phyloP scores from a whole-genome alignment of 345 rosid genomes.

The Geranium brycei region DNA sequence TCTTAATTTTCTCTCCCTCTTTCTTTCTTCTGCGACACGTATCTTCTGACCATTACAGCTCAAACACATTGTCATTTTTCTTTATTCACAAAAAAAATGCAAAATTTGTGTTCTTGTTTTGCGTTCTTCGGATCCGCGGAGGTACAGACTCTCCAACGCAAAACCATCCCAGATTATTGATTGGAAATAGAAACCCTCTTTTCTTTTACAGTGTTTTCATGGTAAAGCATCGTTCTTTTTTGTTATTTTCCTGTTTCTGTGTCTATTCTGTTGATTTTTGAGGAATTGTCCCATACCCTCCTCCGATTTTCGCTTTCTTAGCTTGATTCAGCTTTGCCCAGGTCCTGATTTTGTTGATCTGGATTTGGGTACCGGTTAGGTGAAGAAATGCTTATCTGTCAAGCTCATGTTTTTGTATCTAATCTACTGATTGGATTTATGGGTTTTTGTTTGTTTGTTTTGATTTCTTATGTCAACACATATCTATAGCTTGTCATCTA shows the following conservation, averaged over 20 bases:
- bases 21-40: not conserved
- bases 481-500: not conserved
- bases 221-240: not conserved
- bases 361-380: not conserved
- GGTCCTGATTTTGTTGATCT: not conserved
- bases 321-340: not conserved
- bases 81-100: too few relatives aligned
- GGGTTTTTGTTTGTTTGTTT: too few relatives aligned
- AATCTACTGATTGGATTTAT: too few relatives aligned
- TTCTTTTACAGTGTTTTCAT: not conserved
- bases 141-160: not conserved
- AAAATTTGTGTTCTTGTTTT: too few relatives aligned
- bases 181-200: not conserved
- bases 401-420: too few relatives aligned
- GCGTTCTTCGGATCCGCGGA: conserved; percentile 8
- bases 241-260: not conserved
- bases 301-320: not conserved
- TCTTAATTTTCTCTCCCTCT: not conserved
- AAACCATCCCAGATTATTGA: conserved; percentile 1
- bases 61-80: not conserved
- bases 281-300: not conserved
- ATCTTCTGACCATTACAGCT: not conserved
- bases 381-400: not conserved
- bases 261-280: not conserved
- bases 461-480: not conserved